These are phyloP conservation scores for Citrus australasica DNA, from an alignment of 345 rosid species.

Conservation along the genomic window DNA sequence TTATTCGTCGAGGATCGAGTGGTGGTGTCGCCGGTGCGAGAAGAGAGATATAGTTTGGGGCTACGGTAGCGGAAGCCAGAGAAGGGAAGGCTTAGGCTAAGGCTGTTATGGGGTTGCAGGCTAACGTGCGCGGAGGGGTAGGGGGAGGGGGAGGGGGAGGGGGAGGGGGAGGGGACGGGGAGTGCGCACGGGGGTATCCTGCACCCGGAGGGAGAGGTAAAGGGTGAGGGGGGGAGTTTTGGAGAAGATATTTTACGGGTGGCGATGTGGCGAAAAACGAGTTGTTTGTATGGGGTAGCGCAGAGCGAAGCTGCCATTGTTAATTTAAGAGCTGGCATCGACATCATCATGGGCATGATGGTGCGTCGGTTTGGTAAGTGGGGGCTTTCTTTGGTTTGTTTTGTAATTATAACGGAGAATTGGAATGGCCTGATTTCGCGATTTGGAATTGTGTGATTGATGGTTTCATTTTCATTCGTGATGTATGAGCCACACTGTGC, in stretches of 20 bases:
- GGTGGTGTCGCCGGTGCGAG: neutral
- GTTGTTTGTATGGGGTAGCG: constrained; percentile 18
- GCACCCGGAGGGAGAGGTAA: constrained; percentile 19
- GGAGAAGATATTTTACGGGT: neutral
- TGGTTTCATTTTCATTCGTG: no score
- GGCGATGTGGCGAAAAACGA: constrained; percentile 28
- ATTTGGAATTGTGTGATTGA: no score
- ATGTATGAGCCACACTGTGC: no score
- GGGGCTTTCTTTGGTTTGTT: no score
- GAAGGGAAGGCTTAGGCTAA: neutral
- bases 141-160: neutral
- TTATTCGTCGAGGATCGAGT: constrained; percentile 21
- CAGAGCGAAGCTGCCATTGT: constrained; percentile 22
- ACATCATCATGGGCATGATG: neutral
- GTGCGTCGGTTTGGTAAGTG: no score
- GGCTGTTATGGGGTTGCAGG: neutral
- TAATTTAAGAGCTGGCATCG: constrained; percentile 19
- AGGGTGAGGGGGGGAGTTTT: constrained; percentile 3
- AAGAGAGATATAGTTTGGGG: constrained; percentile 17
- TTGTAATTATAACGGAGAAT: neutral
- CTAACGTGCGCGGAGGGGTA: constrained; percentile 32
- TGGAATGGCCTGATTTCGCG: no score
- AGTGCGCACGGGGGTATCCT: constrained; percentile 16
- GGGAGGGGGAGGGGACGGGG: neutral
- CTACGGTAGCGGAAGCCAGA: constrained; percentile 3